Evolutionary conservation across 2,329 filamentous ascomycete genomes (phyloP).

Genomic region (Aspergillus piperis): DNA sequence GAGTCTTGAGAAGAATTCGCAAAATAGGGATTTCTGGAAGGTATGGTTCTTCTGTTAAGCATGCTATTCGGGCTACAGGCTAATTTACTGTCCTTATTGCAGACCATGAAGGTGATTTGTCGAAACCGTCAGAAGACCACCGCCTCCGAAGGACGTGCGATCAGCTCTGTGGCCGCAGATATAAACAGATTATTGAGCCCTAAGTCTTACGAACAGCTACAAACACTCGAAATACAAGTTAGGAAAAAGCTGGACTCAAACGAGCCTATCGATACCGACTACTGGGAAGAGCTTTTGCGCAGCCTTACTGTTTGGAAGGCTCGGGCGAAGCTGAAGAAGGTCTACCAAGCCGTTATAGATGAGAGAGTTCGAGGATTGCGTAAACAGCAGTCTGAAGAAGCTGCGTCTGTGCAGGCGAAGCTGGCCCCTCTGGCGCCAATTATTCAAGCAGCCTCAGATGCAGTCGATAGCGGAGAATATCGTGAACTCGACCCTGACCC

Average conservation of each 20-base stretch:
- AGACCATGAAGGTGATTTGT: constrained; percentile 82
- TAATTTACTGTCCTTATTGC: constrained; percentile 15
- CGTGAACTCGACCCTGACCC: constrained; percentile 64
- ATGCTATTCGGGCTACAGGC: background rate
- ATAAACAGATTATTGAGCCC: constrained; percentile 84
- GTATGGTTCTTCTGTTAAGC: constrained; percentile 41
- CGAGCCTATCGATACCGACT: constrained; percentile 92
- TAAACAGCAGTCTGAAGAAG: constrained; percentile 68
- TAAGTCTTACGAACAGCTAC: constrained; percentile 84
- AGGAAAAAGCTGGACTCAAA: constrained; percentile 80
- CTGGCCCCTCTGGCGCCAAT: constrained; percentile 53
- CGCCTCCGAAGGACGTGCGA: constrained; percentile 69
- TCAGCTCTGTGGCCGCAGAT: constrained; percentile 80
- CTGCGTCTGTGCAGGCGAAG: constrained; percentile 56
- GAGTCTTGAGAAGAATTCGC: constrained; percentile 73
- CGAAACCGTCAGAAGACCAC: constrained; percentile 70
- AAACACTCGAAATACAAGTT: constrained; percentile 83
- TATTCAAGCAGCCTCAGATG: constrained; percentile 22
- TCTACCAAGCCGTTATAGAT: constrained; percentile 74
- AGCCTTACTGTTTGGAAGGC: constrained; percentile 90
- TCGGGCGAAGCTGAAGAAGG: constrained; percentile 75
- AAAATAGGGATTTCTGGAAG: constrained; percentile 86
- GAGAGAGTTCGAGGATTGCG: constrained; percentile 67
- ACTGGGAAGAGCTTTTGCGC: constrained; percentile 90
- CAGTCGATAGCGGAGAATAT: constrained; percentile 39